Evolutionary conservation across 106 monocot species (phyloP).

Genomic region (Acorus gramineus): DNA sequence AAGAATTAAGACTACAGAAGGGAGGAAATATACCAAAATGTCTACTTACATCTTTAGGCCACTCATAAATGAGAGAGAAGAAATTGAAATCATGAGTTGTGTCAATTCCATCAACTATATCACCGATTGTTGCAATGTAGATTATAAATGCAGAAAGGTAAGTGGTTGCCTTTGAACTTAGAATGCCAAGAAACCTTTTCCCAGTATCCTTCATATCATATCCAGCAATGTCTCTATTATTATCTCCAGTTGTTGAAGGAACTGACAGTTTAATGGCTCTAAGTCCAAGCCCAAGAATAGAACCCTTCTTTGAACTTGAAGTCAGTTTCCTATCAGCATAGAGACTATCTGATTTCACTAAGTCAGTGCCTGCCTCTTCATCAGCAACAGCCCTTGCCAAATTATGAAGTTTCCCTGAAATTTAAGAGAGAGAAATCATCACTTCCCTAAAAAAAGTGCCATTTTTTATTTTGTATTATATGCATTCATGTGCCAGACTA

Average conservation of each 20-base stretch:
- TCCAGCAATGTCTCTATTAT: conserved; percentile 16
- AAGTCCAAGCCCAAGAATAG: conserved; percentile 70
- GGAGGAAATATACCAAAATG: too few species aligned
- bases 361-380: conserved; percentile 54
- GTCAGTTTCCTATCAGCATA: conserved; percentile 25
- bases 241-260: conserved; percentile 20
- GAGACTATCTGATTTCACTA: conserved; percentile 32
- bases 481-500: too few species aligned
- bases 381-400: conserved; percentile 79
- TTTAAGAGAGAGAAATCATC: conserved; percentile 3
- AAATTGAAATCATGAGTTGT: conserved; percentile 99
- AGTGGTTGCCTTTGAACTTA: conserved; percentile 61
- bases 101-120: conserved; percentile 93
- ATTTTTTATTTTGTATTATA: too few species aligned
- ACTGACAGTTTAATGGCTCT: conserved; percentile 29
- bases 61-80: conserved; percentile 89
- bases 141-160: conserved; percentile 93
- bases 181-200: conserved; percentile 41
- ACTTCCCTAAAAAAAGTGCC: background rate
- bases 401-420: conserved; percentile 91
- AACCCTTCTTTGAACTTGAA: conserved; percentile 36
- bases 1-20: too few species aligned
- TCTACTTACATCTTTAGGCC: conserved; percentile 95
- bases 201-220: conserved; percentile 47
- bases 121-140: conserved; percentile 91